Percentiles rank a stretch among this genome's conserved stretches.
Conservation (phyloP, 768 basidiomycete species). For the Astraeus odoratus region DNA sequence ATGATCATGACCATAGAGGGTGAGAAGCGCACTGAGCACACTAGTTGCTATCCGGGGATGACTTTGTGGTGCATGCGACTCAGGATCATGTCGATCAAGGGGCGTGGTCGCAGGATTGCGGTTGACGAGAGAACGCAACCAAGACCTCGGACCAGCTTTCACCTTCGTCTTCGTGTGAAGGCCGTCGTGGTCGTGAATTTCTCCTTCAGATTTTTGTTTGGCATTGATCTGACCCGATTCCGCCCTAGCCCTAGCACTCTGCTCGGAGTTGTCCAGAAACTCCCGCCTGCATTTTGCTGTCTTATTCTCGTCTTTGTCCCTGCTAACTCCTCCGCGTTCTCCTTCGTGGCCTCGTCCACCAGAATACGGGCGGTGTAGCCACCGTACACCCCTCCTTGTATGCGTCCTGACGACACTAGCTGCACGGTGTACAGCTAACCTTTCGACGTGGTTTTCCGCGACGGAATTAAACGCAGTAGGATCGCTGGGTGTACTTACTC, state of each 20-base stretch:
- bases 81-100: slow-evolving; percentile 3
- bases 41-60: slow-evolving; percentile 34
- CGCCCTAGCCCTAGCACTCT: background rate
- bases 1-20: slow-evolving; percentile 41
- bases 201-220: too few relatives aligned
- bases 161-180: too few relatives aligned
- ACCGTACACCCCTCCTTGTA: slow-evolving; percentile 26
- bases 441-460: slow-evolving; percentile 18
- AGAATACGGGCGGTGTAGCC: slow-evolving; percentile 10
- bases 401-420: slow-evolving; percentile 39
- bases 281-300: background rate
- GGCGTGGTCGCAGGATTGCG: background rate
- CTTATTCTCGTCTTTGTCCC: background rate
- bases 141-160: slow-evolving; percentile 16
- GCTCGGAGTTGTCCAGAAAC: background rate
- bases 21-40: slow-evolving; percentile 58
- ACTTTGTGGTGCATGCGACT: slow-evolving; percentile 7
- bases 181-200: too few relatives aligned
- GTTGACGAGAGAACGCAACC: slow-evolving; percentile 8
- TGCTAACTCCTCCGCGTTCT: background rate
- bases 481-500: background rate
- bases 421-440: slow-evolving; percentile 30
- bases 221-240: background rate
- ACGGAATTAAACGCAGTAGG: slow-evolving; percentile 8
- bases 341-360: background rate